A percentile compares a stretch with the other conserved stretches of the same genome.
Evolutionary conservation across 345 rosid genomes (phyloP).

Genomic region (Pugionium cornutum): DNA sequence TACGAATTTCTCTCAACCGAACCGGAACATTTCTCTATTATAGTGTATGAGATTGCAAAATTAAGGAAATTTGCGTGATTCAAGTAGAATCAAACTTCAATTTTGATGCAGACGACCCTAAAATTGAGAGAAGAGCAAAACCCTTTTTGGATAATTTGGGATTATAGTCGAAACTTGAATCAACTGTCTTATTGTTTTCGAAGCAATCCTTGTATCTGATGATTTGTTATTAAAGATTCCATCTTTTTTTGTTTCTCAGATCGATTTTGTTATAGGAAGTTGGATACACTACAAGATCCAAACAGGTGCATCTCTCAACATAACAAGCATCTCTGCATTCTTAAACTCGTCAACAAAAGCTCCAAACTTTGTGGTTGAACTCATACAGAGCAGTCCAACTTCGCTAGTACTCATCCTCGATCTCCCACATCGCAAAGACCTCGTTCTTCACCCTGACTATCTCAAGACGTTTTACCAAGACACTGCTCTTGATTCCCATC

Average conservation of each 20-base stretch:
- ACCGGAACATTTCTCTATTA: neutral
- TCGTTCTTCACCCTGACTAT: conserved; percentile 61
- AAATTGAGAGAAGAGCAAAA: neutral
- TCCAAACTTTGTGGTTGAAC: conserved; percentile 75
- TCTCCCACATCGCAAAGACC: conserved; percentile 80
- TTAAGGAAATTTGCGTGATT: neutral
- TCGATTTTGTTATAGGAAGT: conserved; percentile 82
- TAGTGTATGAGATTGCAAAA: neutral
- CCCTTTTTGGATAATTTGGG: neutral
- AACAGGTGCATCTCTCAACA: conserved; percentile 69
- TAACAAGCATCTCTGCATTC: conserved; percentile 72
- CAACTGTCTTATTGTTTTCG: too few species aligned
- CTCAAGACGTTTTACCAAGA: conserved; percentile 67
- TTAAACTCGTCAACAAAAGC: conserved; percentile 72
- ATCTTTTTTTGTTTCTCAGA: conserved; percentile 43
- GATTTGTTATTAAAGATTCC: too few species aligned
- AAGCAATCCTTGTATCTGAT: too few species aligned
- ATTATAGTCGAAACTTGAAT: too few species aligned
- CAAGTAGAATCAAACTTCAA: conserved; percentile 1
- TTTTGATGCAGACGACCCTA: neutral
- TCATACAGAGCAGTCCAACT: conserved; percentile 63
- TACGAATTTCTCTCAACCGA: conserved; percentile 22
- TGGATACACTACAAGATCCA: conserved; percentile 78
- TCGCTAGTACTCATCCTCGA: conserved; percentile 73
- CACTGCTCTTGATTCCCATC: conserved; percentile 57